Conservation (phyloP, 306 rosid genomes). For the Notholithocarpus densiflorus region DNA sequence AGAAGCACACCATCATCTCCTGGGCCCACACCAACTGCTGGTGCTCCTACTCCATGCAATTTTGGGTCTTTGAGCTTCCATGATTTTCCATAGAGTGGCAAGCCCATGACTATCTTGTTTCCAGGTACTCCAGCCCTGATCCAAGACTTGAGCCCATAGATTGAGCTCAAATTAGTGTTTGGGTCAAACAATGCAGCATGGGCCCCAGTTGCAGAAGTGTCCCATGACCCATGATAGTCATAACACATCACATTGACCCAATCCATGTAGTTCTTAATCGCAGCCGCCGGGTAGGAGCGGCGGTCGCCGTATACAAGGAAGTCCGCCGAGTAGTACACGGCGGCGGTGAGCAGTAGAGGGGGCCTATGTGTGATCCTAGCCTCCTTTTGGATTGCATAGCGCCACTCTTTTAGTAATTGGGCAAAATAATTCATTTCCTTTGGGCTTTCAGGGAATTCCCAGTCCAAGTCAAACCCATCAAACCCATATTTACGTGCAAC, state of each 20-base stretch:
- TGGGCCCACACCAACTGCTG: conserved; percentile 44
- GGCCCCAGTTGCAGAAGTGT: conserved; percentile 29
- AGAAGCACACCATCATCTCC: conserved; percentile 36
- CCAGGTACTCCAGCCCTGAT: conserved; percentile 38
- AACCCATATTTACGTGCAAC: conserved; percentile 59
- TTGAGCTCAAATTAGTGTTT: conserved; percentile 25
- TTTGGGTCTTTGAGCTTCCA: conserved; percentile 50
- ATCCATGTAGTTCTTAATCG: conserved; percentile 43
- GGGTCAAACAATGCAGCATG: conserved; percentile 49
- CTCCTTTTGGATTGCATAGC: conserved; percentile 29
- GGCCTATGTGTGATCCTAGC: conserved; percentile 6
- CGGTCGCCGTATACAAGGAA: conserved; percentile 13
- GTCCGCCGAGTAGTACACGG: conserved; percentile 56
- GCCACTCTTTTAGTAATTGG: conserved; percentile 37
- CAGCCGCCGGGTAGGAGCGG: conserved; percentile 39
- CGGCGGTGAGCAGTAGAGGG: conserved; percentile 58
- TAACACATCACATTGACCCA: conserved; percentile 66
- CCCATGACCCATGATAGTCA: conserved; percentile 58
- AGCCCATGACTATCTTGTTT: conserved; percentile 53
- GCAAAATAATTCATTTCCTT: conserved; percentile 42
- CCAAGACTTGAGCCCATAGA: conserved; percentile 62
- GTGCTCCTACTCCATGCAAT: conserved; percentile 39
- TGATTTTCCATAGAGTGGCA: conserved; percentile 58
- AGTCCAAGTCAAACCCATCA: conserved; percentile 65
- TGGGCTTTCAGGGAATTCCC: conserved; percentile 63